These are phyloP conservation scores for Passiflora organensis DNA, from an alignment of 345 rosid species.

Conservation along the genomic window DNA sequence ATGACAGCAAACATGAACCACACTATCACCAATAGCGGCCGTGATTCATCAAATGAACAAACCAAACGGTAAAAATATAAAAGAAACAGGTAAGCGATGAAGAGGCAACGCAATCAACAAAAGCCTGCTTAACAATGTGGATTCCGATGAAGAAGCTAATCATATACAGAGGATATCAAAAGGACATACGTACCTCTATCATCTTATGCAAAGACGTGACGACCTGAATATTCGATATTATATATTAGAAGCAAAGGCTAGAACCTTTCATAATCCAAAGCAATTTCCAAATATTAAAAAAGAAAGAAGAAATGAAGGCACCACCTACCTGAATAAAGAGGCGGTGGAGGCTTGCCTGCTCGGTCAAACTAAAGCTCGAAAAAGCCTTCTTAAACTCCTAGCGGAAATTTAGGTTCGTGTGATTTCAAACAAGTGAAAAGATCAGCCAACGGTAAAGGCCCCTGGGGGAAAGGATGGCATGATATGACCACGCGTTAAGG, in stretches of 20 bases:
- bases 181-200: conserved; percentile 41
- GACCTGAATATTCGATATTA: conserved; percentile 41
- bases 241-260: neutral
- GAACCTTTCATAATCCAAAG: neutral
- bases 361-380: conserved; percentile 36
- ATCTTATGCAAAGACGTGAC: conserved; percentile 58
- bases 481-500: neutral
- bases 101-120: too few species aligned
- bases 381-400: conserved; percentile 52
- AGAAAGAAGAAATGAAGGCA: neutral
- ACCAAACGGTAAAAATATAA: too few species aligned
- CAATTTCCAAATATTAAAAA: neutral
- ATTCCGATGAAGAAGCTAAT: too few species aligned
- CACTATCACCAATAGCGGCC: too few species aligned
- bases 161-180: neutral
- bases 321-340: conserved; percentile 59
- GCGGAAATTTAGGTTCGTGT: neutral
- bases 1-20: too few species aligned
- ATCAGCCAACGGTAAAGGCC: neutral
- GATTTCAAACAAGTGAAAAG: neutral
- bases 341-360: conserved; percentile 47
- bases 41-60: too few species aligned
- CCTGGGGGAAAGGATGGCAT: neutral
- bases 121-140: too few species aligned
- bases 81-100: too few species aligned